Evolutionary conservation across 306 rosid species (phyloP).

Genomic region (Begonia loranthoides): DNA sequence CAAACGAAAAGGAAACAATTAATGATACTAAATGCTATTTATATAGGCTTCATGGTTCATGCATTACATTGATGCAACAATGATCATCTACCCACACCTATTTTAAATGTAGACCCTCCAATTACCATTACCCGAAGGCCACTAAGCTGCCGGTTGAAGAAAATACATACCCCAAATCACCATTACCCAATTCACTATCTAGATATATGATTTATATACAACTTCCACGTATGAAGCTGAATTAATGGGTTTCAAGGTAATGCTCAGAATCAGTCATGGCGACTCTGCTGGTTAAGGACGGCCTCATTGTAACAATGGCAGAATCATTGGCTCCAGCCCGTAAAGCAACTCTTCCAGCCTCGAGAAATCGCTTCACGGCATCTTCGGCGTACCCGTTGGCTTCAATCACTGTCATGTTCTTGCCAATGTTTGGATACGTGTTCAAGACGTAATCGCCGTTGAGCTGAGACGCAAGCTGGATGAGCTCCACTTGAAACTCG

Average conservation of each 20-base stretch:
- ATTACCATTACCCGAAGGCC: no score
- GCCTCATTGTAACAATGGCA: conserved; percentile 79
- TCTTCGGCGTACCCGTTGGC: conserved; percentile 84
- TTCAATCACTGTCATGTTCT: conserved; percentile 57
- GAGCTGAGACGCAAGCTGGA: conserved; percentile 95
- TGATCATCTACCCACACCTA: no score
- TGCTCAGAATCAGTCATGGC: conserved; percentile 11
- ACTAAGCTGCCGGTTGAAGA: no score
- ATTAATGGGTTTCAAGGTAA: conserved; percentile 24
- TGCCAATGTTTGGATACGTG: conserved; percentile 65
- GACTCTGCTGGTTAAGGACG: conserved; percentile 74
- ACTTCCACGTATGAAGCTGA: not conserved
- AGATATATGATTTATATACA: not conserved
- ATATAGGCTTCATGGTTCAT: no score
- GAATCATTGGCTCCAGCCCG: conserved; percentile 86
- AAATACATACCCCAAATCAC: no score
- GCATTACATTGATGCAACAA: no score
- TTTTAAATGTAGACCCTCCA: no score
- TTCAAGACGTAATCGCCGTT: conserved; percentile 71
- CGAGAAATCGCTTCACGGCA: conserved; percentile 79
- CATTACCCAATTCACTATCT: not conserved
- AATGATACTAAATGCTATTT: no score
- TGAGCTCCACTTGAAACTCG: conserved; percentile 77
- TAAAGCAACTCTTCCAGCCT: conserved; percentile 74
- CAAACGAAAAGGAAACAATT: no score